phyloP scores from a whole-genome alignment of 2,329 filamentous ascomycete genomes.

The Calcarisporium arbuscula region DNA sequence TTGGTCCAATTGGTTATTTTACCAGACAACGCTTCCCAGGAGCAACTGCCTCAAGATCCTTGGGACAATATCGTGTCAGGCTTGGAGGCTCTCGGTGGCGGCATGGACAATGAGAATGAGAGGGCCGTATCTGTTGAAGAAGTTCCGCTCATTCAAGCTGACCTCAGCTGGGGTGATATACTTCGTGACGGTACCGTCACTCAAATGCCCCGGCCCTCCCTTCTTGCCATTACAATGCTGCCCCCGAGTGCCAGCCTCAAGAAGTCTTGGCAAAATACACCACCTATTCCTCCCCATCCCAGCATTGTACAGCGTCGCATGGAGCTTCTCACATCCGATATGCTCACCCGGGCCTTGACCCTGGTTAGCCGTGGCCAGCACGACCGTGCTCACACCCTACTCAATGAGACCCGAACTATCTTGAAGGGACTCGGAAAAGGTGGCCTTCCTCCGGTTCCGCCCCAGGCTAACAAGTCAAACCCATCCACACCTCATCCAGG shows the following conservation, averaged over 20 bases:
- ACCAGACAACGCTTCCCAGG: constrained; percentile 75
- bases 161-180: constrained; percentile 89
- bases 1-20: constrained; percentile 90
- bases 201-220: constrained; percentile 80
- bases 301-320: constrained; percentile 93
- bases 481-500: constrained; percentile 44
- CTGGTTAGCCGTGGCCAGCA: constrained; percentile 88
- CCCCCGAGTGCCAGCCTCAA: constrained; percentile 59
- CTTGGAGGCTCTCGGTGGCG: constrained; percentile 83
- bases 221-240: constrained; percentile 93
- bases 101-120: constrained; percentile 79
- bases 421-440: constrained; percentile 95
- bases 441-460: constrained; percentile 81
- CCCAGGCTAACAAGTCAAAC: constrained; percentile 38
- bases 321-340: constrained; percentile 96
- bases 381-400: constrained; percentile 84
- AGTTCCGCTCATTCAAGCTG: constrained; percentile 88
- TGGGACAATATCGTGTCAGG: constrained; percentile 98
- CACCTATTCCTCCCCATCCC: constrained; percentile 90
- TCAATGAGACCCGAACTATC: constrained; percentile 90
- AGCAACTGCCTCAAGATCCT: constrained; percentile 83
- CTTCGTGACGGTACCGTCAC: constrained; percentile 80
- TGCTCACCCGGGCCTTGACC: constrained; percentile 88
- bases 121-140: constrained; percentile 84
- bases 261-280: constrained; percentile 58